Percentiles rank a stretch among this genome's conserved stretches.
Evolutionary conservation across 2,329 filamentous ascomycete species (phyloP).

Genomic region (Pseudocercospora fijiensis): DNA sequence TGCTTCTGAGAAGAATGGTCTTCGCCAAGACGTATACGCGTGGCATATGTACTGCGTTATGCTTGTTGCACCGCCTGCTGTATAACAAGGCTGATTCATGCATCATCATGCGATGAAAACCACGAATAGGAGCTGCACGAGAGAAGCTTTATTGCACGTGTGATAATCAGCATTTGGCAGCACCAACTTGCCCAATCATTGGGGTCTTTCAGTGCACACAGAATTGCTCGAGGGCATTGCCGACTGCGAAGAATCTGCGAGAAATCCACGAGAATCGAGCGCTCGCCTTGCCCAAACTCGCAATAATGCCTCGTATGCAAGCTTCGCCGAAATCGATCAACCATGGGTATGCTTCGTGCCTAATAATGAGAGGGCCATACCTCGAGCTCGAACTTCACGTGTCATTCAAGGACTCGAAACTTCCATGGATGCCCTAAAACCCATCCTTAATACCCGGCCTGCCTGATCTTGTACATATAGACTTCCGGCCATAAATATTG

Average conservation of each 20-base stretch:
- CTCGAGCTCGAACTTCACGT: conserved; percentile 1
- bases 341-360: not conserved
- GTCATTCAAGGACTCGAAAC: not conserved
- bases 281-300: not conserved
- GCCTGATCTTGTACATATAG: not conserved
- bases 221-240: not conserved
- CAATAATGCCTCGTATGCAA: not conserved
- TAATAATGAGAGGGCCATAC: not conserved
- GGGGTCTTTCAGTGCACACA: not conserved
- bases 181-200: not conserved
- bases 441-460: not conserved
- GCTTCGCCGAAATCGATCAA: not conserved
- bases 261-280: not conserved
- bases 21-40: not conserved
- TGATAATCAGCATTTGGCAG: not conserved
- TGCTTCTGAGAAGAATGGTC: not conserved
- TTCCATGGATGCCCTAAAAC: not conserved
- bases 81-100: not conserved
- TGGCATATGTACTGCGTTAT: not conserved
- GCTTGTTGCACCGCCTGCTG: not conserved
- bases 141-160: not conserved
- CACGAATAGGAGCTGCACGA: not conserved
- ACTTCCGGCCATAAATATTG: not conserved
- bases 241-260: not conserved
- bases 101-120: not conserved